phyloP scores from a whole-genome alignment of 177 flowering plant genomes.

The Vitis hybrid region DNA sequence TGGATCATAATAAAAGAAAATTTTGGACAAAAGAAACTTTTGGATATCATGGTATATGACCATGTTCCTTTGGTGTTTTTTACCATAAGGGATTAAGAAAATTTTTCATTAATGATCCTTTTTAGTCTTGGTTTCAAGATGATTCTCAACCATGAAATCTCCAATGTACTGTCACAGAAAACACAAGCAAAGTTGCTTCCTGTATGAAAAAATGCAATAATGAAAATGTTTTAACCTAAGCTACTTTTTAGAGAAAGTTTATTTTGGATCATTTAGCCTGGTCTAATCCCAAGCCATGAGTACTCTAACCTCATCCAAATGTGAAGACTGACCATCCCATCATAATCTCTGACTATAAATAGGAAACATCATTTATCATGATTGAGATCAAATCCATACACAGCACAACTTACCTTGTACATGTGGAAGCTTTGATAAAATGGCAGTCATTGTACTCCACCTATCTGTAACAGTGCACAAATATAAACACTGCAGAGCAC shows the following conservation, averaged over 20 bases:
- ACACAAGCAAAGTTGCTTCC: no score
- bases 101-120: no score
- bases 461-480: conserved; percentile 59
- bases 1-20: no score
- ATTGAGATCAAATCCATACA: not conserved
- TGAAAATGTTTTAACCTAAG: no score
- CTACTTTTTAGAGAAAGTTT: not conserved
- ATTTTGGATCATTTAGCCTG: not conserved
- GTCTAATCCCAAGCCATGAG: not conserved
- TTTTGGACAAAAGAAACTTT: no score
- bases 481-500: conserved; percentile 79
- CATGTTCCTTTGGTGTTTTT: no score
- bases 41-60: no score
- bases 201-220: no score
- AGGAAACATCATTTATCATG: not conserved
- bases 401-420: conserved; percentile 46
- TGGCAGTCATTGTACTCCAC: conserved; percentile 82
- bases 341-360: not conserved
- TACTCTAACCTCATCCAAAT: not conserved
- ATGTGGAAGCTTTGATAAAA: conserved; percentile 72
- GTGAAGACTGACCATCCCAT: not conserved
- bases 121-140: no score
- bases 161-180: no score
- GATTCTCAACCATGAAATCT: no score
- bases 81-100: no score